phyloP scores from a whole-genome alignment of 495 filamentous ascomycete genomes.

The Cairneyella variabilis region DNA sequence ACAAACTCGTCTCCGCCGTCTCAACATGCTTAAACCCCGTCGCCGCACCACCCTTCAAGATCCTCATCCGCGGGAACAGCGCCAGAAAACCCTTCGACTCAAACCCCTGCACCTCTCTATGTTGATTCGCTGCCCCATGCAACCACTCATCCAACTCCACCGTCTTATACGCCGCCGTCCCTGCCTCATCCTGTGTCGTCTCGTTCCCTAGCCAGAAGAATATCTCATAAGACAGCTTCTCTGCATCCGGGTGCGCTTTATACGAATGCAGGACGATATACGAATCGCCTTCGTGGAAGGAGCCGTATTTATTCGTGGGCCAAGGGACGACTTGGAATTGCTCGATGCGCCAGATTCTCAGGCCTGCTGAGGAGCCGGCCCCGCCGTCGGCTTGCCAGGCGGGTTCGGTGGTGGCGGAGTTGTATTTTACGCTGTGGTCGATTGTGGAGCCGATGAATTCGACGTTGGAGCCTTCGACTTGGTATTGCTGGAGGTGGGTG shows the following conservation, averaged over 20 bases:
- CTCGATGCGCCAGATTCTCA: conserved; percentile 59
- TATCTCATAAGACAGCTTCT: conserved; percentile 51
- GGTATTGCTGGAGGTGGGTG: conserved; percentile 50
- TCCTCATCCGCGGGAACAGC: conserved; percentile 51
- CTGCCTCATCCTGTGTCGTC: conserved; percentile 60
- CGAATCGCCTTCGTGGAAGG: conserved; percentile 61
- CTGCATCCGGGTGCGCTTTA: conserved; percentile 36
- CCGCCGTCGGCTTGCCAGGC: conserved; percentile 51
- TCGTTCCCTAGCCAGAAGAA: conserved; percentile 60
- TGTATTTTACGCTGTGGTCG: conserved; percentile 61
- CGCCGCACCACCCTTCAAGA: conserved; percentile 53
- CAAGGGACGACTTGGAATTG: conserved; percentile 57
- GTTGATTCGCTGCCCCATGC: conserved; percentile 52
- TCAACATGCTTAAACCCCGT: conserved; percentile 59
- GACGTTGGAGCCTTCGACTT: conserved; percentile 61
- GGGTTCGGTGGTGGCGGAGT: conserved; percentile 54
- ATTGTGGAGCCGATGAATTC: conserved; percentile 55
- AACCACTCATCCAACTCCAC: conserved; percentile 63
- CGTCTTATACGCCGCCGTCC: conserved; percentile 62
- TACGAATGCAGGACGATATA: conserved; percentile 57
- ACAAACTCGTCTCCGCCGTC: conserved; percentile 4
- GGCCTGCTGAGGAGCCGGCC: conserved; percentile 43
- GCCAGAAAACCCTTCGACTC: conserved; percentile 53
- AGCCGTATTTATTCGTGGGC: conserved; percentile 46
- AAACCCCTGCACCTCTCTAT: conserved; percentile 53